Evolutionary conservation across 2,329 filamentous ascomycete genomes (phyloP).

Genomic region (Metarhizium brunneum): DNA sequence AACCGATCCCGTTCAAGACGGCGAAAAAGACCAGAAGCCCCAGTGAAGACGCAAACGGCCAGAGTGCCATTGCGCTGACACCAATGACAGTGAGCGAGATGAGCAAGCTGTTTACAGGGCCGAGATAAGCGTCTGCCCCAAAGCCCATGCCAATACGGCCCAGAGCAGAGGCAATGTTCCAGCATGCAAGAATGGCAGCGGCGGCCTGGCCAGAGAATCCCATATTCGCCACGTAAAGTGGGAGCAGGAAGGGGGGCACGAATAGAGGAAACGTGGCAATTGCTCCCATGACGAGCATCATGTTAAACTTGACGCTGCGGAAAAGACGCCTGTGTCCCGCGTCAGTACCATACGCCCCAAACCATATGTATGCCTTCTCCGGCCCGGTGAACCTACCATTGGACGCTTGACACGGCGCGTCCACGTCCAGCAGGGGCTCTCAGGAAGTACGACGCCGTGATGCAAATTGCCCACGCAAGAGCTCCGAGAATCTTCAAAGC

Average conservation of each 20-base stretch:
- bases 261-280: conserved; percentile 17
- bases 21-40: conserved; percentile 14
- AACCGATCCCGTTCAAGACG: conserved; percentile 18
- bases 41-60: conserved; percentile 17
- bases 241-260: conserved; percentile 17
- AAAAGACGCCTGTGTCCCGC: conserved; percentile 15
- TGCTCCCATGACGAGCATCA: conserved; percentile 14
- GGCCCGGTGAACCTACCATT: conserved; percentile 11
- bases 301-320: conserved; percentile 15
- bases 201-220: conserved; percentile 15
- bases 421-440: conserved; percentile 9
- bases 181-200: conserved; percentile 15
- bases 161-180: conserved; percentile 20
- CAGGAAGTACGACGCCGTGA: conserved; percentile 19
- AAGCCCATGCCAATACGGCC: conserved; percentile 17
- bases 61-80: conserved; percentile 16
- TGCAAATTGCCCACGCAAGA: conserved; percentile 19
- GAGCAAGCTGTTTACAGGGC: conserved; percentile 19
- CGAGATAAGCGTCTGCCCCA: conserved; percentile 14
- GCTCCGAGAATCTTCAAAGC: conserved; percentile 18
- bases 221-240: conserved; percentile 14
- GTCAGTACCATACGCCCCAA: not conserved
- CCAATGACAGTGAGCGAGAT: conserved; percentile 16
- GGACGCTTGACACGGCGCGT: conserved; percentile 10
- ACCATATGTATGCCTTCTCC: fast-evolving